phyloP scores from a whole-genome alignment of 176 grass and related monocot species.

The Eremochloa ophiuroides region DNA sequence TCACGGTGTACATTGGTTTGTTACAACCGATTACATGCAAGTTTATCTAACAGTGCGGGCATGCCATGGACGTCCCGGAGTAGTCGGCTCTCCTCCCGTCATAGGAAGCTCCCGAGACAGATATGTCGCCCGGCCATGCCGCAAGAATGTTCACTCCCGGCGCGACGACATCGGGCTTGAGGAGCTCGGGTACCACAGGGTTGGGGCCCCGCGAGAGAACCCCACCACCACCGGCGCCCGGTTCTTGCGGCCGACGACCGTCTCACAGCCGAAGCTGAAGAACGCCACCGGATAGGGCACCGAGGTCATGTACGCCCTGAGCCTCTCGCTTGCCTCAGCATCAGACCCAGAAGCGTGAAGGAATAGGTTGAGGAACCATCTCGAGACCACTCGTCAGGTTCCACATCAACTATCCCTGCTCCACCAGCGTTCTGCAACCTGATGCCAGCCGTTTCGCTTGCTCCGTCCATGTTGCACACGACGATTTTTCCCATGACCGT shows the following conservation, averaged over 20 bases:
- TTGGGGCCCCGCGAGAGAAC: neutral
- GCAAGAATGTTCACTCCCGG: neutral
- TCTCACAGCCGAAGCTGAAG: neutral
- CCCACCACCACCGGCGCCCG: neutral
- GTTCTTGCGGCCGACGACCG: neutral
- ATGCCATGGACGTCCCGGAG: conserved; percentile 66
- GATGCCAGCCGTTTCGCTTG: neutral
- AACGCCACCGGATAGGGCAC: neutral
- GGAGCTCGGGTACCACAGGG: neutral
- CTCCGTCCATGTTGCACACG: neutral
- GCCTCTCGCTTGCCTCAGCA: neutral
- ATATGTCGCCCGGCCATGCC: neutral
- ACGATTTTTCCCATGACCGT: neutral
- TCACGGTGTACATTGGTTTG: too few relatives aligned
- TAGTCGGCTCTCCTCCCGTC: conserved; percentile 30
- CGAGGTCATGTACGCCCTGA: neutral
- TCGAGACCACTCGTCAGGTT: neutral
- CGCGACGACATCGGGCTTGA: conserved; percentile 5
- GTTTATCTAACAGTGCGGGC: too few relatives aligned
- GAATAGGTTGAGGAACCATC: fast-evolving
- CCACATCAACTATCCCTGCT: neutral
- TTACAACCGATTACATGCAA: too few relatives aligned
- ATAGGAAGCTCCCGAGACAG: neutral
- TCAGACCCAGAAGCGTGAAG: neutral
- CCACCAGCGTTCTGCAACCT: neutral